Conservation (phyloP, 2,329 filamentous ascomycete genomes). For the Colletotrichum shisoi region DNA sequence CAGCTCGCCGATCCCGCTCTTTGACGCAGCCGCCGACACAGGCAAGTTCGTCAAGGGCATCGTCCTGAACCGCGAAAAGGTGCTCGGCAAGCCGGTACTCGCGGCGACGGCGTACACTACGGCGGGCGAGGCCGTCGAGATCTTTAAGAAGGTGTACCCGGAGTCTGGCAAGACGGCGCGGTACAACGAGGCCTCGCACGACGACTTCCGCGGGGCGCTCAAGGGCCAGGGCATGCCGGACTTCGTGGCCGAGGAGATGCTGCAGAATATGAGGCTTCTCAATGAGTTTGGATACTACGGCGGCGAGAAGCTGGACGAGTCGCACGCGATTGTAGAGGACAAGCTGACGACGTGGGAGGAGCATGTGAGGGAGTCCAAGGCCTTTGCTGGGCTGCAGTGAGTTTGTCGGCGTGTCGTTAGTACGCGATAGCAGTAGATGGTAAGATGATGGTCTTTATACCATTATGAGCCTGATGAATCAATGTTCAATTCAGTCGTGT, state of each 20-base stretch:
- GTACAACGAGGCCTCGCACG: conserved; percentile 46
- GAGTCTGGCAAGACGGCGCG: conserved; percentile 48
- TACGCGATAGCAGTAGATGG: neutral
- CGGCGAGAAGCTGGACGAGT: conserved; percentile 47
- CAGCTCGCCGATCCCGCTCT: conserved; percentile 47
- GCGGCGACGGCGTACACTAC: conserved; percentile 51
- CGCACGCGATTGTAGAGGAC: conserved; percentile 47
- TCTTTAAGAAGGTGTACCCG: conserved; percentile 45
- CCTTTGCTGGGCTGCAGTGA: conserved; percentile 50
- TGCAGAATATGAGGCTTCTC: conserved; percentile 55
- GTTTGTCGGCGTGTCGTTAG: neutral
- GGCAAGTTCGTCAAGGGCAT: conserved; percentile 51
- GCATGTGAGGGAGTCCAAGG: conserved; percentile 48
- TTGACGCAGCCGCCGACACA: conserved; percentile 51
- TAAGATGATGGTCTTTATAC: neutral
- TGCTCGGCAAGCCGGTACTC: conserved; percentile 48
- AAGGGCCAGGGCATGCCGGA: conserved; percentile 39
- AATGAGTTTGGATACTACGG: conserved; percentile 54
- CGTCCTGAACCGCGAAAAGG: conserved; percentile 40
- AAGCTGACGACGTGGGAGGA: conserved; percentile 52
- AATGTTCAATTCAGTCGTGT: neutral
- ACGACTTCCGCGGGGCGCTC: conserved; percentile 50
- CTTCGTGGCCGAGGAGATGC: conserved; percentile 49
- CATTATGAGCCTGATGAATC: neutral
- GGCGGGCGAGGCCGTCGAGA: conserved; percentile 46